Evolutionary conservation across 2,329 filamentous ascomycete genomes (phyloP), one percentile per base, ranked within the genome.

Genomic region (Coniochaeta sp.): DNA sequence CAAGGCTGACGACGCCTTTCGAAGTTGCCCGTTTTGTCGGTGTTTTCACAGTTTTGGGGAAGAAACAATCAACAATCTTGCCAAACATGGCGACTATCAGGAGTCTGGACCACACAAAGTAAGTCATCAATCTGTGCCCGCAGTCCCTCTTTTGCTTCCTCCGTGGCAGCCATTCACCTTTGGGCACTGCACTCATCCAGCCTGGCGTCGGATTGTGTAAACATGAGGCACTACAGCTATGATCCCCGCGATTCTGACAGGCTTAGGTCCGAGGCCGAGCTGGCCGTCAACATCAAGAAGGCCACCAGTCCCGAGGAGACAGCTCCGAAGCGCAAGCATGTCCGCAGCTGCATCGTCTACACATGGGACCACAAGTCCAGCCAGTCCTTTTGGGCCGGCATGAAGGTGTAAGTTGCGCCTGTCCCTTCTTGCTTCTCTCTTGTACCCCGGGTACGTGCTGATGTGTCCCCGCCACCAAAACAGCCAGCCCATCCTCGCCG

Each of bases 291-390:
- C 73, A 89, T 89, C 67, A 81, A 82, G 70, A 89, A 89, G 71
- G 87, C 87, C 19, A 89, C 86, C 58, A 89, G 80, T 69, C 79
- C 79, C 68, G 86, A 89, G 66, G 86, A 89, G 72, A 83, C 86
- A 1, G 86, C 85, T 7, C 85, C 85, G 40, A 88, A 88, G 73
- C 83, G 85, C 69, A 99, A 99, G 78, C 95, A 99, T 89, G 95
- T 99, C 61, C 90, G 95, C 71, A 92, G 90, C 74, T 96, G 91
- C 72, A 99, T 99, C 70, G 93, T 99, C 54, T 98, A 98, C 76
- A 98, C 93, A 62, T 99, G 95, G 95, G 95, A 99, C 77, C 92
- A 99, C 80, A 96, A 96, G 79, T 96, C 89, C 65, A 96, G 93
- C 47, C 83, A 87, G 72, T 91, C 93, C 71, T 99, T 99, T 75